These are phyloP conservation scores for Metarhizium robertsii DNA, from an alignment of 2,329 filamentous ascomycete genomes.

Conservation along the genomic window DNA sequence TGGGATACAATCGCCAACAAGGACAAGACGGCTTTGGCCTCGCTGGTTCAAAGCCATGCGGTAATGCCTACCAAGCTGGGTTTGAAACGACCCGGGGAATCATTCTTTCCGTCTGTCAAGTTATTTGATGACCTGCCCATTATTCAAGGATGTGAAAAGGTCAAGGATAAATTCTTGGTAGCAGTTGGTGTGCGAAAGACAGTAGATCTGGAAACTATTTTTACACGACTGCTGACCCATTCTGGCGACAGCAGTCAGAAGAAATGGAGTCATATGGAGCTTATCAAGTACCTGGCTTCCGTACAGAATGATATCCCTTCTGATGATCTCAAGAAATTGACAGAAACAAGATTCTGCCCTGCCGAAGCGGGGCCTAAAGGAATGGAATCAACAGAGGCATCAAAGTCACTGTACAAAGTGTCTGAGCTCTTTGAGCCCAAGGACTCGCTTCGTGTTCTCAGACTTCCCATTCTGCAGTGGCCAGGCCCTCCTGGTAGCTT, in stretches of 20 bases:
- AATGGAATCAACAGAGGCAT: constrained; percentile 43
- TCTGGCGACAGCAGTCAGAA: constrained; percentile 42
- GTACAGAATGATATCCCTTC: constrained; percentile 81
- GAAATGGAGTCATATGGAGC: constrained; percentile 85
- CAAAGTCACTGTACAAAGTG: constrained; percentile 54
- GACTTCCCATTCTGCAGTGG: constrained; percentile 75
- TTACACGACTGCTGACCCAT: constrained; percentile 67
- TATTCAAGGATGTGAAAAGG: constrained; percentile 62
- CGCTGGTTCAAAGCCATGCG: constrained; percentile 56
- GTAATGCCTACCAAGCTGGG: constrained; percentile 86
- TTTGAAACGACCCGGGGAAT: constrained; percentile 75
- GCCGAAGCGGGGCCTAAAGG: constrained; percentile 55
- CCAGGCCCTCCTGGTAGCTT: constrained; percentile 56
- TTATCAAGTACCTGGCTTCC: constrained; percentile 89
- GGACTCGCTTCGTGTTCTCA: constrained; percentile 57
- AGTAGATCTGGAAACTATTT: constrained; percentile 87
- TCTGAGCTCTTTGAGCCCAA: constrained; percentile 77
- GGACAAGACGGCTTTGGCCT: constrained; percentile 56
- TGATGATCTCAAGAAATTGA: constrained; percentile 71
- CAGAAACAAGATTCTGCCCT: constrained; percentile 70
- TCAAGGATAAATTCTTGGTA: constrained; percentile 84
- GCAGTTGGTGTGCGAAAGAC: constrained; percentile 87
- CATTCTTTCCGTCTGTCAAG: constrained; percentile 90
- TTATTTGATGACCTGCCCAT: constrained; percentile 89
- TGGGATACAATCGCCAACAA: constrained; percentile 71